Base-by-base conservation (phyloP, 2,329 filamentous ascomycete species). In the Colletotrichum sansevieriae region DNA sequence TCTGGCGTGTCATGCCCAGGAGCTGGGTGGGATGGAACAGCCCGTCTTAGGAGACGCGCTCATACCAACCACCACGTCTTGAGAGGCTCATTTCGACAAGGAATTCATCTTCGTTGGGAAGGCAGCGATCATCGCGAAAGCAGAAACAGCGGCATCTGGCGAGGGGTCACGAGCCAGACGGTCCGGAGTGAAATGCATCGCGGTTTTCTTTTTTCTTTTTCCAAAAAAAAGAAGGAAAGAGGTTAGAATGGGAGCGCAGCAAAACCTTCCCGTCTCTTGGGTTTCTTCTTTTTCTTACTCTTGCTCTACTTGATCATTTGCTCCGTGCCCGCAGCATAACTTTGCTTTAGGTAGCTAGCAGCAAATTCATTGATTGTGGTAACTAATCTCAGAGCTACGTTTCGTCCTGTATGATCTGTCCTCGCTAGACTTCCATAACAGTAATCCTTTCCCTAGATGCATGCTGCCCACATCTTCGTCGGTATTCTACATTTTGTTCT, bases 1-100 rank as follows among this genome's bases (percentile, higher is more conserved):
- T 99, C 70, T 99, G 96, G 96, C 89, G 96, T 65, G 92, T 98
- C 52, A 97, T 98, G 89, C 92, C 93, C 44, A 88, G 93, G 75
- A 91, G 88, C 77, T 99, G 95, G 94, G 90, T 98, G 60, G 94
- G 95, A 25, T 98, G 95, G 96, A 91, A 90, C 75, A 84, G 83
- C 73, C 81, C 84, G 79, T 84, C 86, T 74, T 89, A 87, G 83
- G 79, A 73, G 74, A 74, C 75, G 71, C 75, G 74, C 33, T 29
- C 49, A 46, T 18, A 29, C 44, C 51, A 49, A 5, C 41, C 39
- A 46, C 56, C 43, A 44, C 65, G 37, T 39, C 37, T 39, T 62
- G 49, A 49, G 54, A 68, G 65, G 58, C 47, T 47, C 10, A 10
- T 13, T 52, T 46, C 49, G 18, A 65, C 51, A 10, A 63, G 47